Percentiles rank a stretch among this genome's conserved stretches.
Evolutionary conservation across 805 yeast species (phyloP).

Genomic region (Zygosaccharomyces pseudorouxii): DNA sequence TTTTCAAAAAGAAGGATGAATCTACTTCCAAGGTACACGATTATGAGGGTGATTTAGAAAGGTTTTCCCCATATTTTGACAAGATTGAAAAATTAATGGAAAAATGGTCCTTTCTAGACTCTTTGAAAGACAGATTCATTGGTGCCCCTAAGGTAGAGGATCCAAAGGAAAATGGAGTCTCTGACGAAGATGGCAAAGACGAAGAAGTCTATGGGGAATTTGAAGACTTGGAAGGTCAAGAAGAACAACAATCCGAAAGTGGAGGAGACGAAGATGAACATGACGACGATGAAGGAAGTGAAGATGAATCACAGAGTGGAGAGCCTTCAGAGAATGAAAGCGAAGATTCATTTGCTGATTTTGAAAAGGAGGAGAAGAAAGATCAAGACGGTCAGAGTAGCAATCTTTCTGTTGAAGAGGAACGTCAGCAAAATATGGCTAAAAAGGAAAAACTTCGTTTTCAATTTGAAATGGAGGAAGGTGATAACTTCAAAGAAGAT

Average conservation of each 20-base stretch:
- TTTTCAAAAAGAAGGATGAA: slow-evolving; percentile 50
- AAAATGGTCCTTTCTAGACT: slow-evolving; percentile 30
- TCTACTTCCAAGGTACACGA: slow-evolving; percentile 7
- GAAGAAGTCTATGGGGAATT: slow-evolving; percentile 54
- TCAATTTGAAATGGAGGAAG: slow-evolving; percentile 73
- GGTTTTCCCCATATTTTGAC: slow-evolving; percentile 34
- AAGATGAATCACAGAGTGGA: slow-evolving; percentile 10
- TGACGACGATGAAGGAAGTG: slow-evolving; percentile 11
- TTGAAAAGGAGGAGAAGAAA: slow-evolving; percentile 24
- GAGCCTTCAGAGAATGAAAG: slow-evolving; percentile 37
- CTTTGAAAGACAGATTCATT: slow-evolving; percentile 32
- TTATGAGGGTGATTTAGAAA: slow-evolving; percentile 30
- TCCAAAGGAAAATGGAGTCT: slow-evolving; percentile 28
- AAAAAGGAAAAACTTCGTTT: slow-evolving; percentile 83
- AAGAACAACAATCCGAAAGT: slow-evolving; percentile 20
- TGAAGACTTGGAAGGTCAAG: slow-evolving; percentile 46
- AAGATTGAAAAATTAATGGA: slow-evolving; percentile 30
- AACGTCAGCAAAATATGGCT: slow-evolving; percentile 75
- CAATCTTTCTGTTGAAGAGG: slow-evolving; percentile 59
- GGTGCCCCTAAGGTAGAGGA: slow-evolving; percentile 32
- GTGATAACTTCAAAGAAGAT: slow-evolving; percentile 66
- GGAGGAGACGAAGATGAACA: slow-evolving; percentile 13
- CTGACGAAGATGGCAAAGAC: slow-evolving; percentile 35
- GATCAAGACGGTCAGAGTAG: slow-evolving; percentile 34
- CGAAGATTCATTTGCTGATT: slow-evolving; percentile 39